Conservation (phyloP, 306 rosid species). For the cucumber (Cucumis sativus) region Cucumber_9930_V3 NC_026661.2:14296501-14297000, state of each 20-base stretch:
- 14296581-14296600: too few relatives aligned
- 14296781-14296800: not conserved
- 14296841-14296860: not conserved
- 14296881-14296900: not conserved
- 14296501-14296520: too few relatives aligned
- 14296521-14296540: too few relatives aligned
- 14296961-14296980: not conserved
- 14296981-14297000: not conserved
- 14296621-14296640: not conserved
- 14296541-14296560: too few relatives aligned
- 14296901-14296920: not conserved
- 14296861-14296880: not conserved
- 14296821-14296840: not conserved
- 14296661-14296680: not conserved
- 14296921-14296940: not conserved
- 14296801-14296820: not conserved
- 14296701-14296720: not conserved
- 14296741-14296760: not conserved
- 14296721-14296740: not conserved
- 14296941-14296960: not conserved
- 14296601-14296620: not conserved
- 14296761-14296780: not conserved
- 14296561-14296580: too few relatives aligned
- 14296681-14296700: not conserved
- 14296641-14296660: not conserved